Evolutionary conservation across 2,329 filamentous ascomycete species (phyloP), one percentile per base, ranked within the genome.

Genomic region (Fusarium coffeatum): DNA sequence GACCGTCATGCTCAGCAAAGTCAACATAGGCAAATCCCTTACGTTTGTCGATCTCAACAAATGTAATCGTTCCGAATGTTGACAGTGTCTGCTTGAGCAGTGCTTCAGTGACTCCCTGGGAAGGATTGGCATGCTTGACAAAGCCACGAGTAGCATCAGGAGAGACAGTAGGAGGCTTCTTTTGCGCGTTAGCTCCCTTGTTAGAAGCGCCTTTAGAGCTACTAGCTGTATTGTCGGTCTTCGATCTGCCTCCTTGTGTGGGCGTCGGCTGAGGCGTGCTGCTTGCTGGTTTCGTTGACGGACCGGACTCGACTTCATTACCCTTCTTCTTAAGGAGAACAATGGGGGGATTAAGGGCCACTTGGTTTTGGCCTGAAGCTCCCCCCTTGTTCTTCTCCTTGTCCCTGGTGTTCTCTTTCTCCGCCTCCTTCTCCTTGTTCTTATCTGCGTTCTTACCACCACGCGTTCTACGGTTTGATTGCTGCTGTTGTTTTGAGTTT

Each of bases 11-110:
- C 23, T 93, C 90, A 12, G 88, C 87, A 81, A 98, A 98, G 68
- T 97, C 93, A 41, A 97, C 91, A 77, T 98, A 97, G 4, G 94
- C 95, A 75, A 97, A 97, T 0, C 94, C 94, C 79, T 98, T 98
- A 75, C 94, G 92, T 79, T 94, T 94, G 78, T 98, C 95, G 56
- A 98, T 95, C 74, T 98, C 95, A 20, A 97, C 93, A 70, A 89
- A 91, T 1, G 88, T 88, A 47, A 98, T 88, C 2, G 87, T 79
- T 3, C 95, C 95, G 73, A 93, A 97, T 0, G 82, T 80, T 46
- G 90, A 86, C 77, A 98, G 89, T 1, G 92, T 90, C 71, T 91
- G 87, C 73, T 91, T 90, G 3, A 98, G 88, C 0, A 94, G 81
- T 0, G 90, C 83, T 76, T 98, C 95, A 0, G 93, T 98, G 48